Percentiles rank a stretch among this genome's conserved stretches.
Evolutionary conservation across 139 green algal genomes (phyloP).

Genomic region (Micractinium sp.): DNA sequence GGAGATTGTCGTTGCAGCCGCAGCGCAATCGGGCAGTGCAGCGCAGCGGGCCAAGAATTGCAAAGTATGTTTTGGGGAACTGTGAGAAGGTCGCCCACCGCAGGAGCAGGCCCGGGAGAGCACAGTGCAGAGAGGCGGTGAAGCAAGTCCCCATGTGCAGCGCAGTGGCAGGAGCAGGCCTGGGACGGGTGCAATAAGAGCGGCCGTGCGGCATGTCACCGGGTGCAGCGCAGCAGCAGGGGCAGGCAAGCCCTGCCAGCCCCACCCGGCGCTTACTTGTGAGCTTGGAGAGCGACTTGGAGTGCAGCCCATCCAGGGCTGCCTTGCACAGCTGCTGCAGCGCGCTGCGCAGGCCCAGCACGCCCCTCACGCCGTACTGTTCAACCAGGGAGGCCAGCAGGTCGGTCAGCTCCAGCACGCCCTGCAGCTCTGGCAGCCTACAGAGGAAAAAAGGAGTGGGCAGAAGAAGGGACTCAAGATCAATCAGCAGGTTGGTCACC

Average conservation of each 20-base stretch:
- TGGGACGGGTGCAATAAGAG: too few relatives aligned
- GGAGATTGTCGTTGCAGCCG: too few relatives aligned
- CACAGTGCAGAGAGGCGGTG: too few relatives aligned
- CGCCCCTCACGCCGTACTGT: slow-evolving; percentile 39
- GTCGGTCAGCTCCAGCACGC: slow-evolving; percentile 65
- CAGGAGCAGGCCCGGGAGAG: too few relatives aligned
- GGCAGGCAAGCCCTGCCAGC: background rate
- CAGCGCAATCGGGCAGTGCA: too few relatives aligned
- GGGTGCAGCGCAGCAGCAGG: too few relatives aligned
- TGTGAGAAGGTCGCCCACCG: too few relatives aligned
- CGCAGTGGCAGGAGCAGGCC: too few relatives aligned
- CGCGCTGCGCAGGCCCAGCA: slow-evolving; percentile 49
- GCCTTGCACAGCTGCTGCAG: slow-evolving; percentile 77
- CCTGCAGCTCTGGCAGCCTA: slow-evolving; percentile 69
- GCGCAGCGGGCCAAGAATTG: too few relatives aligned
- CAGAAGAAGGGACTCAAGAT: background rate
- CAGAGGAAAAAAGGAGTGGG: background rate
- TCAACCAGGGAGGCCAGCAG: slow-evolving; percentile 58
- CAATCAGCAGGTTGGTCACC: background rate
- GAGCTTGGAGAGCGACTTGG: slow-evolving; percentile 46
- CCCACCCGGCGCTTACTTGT: slow-evolving; percentile 30
- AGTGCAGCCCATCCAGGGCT: slow-evolving; percentile 71
- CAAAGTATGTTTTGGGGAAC: too few relatives aligned
- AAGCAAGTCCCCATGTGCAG: too few relatives aligned
- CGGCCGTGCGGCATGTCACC: too few relatives aligned